Conservation (phyloP, 2,329 filamentous ascomycete genomes). For the Cercospora beticola region DNA sequence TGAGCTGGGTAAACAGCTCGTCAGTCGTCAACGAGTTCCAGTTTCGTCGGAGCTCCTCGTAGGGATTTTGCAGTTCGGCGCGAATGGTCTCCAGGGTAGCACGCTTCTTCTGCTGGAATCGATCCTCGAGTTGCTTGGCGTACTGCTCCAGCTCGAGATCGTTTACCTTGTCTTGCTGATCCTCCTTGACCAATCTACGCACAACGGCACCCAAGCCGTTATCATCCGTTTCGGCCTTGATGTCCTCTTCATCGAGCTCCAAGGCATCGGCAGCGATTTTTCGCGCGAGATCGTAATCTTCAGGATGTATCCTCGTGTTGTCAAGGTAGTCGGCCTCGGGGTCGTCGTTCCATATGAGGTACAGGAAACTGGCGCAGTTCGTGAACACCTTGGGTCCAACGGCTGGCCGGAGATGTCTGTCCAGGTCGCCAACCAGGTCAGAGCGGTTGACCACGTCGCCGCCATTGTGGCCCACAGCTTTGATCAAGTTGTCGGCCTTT, state of each 20-base stretch:
- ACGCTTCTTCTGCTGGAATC: slow-evolving; percentile 91
- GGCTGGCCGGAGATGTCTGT: slow-evolving; percentile 58
- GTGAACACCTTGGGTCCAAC: slow-evolving; percentile 91
- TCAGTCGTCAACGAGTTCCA: slow-evolving; percentile 70
- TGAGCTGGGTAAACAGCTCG: slow-evolving; percentile 94
- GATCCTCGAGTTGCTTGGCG: slow-evolving; percentile 87
- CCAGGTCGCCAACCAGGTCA: slow-evolving; percentile 84
- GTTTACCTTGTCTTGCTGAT: slow-evolving; percentile 91
- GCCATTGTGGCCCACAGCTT: slow-evolving; percentile 88
- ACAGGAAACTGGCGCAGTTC: slow-evolving; percentile 95
- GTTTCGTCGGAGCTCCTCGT: slow-evolving; percentile 85
- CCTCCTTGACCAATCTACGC: slow-evolving; percentile 89
- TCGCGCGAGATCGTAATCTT: slow-evolving; percentile 95
- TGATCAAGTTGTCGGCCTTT: slow-evolving; percentile 81
- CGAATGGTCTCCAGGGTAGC: slow-evolving; percentile 95
- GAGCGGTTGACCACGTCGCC: slow-evolving; percentile 80
- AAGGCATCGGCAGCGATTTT: slow-evolving; percentile 98
- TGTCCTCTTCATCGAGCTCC: slow-evolving; percentile 95
- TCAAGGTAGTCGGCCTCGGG: slow-evolving; percentile 82
- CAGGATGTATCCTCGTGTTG: slow-evolving; percentile 94
- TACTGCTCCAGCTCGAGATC: slow-evolving; percentile 96
- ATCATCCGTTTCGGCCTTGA: slow-evolving; percentile 90
- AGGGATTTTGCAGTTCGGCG: slow-evolving; percentile 86
- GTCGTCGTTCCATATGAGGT: slow-evolving; percentile 67
- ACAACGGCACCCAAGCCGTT: slow-evolving; percentile 88